Percentiles rank a stretch among this genome's conserved stretches.
Conservation (phyloP, 108 stramenopile species). For the Cyclostephanos invisitatus region DNA sequence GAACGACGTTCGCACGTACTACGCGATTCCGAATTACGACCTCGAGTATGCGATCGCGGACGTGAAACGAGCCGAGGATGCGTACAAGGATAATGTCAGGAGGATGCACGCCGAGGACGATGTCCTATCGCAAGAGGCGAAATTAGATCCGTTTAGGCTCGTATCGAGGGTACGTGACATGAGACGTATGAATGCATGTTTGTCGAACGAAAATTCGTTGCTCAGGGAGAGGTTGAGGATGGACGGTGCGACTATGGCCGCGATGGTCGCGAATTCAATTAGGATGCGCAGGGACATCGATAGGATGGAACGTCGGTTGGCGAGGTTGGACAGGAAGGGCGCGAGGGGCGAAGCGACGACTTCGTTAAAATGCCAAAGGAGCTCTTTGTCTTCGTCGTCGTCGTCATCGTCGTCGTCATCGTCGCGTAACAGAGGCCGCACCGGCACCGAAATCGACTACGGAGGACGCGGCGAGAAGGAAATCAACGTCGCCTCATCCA, state of each 20-base stretch:
- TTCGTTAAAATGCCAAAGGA: neutral
- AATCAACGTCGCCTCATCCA: neutral
- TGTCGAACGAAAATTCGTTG: neutral
- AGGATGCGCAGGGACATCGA: neutral
- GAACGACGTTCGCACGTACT: constrained; percentile 10
- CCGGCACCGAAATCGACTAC: neutral
- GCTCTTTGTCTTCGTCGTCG: neutral
- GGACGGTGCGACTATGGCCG: neutral
- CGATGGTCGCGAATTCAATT: neutral
- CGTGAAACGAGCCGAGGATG: constrained; percentile 8
- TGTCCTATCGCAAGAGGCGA: neutral
- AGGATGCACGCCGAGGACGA: neutral
- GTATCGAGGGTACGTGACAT: constrained; percentile 6
- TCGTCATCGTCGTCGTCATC: too few species aligned
- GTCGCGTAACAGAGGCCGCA: neutral
- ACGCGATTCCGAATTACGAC: constrained; percentile 17
- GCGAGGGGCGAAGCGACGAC: neutral
- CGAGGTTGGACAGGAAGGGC: neutral
- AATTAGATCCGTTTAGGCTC: constrained; percentile 1
- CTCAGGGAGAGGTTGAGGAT: constrained; percentile 15
- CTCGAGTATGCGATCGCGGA: constrained; percentile 6
- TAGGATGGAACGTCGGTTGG: constrained; percentile 3
- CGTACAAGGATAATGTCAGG: neutral
- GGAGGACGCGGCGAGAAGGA: neutral
- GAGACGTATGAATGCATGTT: neutral